Evolutionary conservation across 192 early-diverging fungal species (phyloP).

Genomic region (Rhizophagus prolifer): DNA sequence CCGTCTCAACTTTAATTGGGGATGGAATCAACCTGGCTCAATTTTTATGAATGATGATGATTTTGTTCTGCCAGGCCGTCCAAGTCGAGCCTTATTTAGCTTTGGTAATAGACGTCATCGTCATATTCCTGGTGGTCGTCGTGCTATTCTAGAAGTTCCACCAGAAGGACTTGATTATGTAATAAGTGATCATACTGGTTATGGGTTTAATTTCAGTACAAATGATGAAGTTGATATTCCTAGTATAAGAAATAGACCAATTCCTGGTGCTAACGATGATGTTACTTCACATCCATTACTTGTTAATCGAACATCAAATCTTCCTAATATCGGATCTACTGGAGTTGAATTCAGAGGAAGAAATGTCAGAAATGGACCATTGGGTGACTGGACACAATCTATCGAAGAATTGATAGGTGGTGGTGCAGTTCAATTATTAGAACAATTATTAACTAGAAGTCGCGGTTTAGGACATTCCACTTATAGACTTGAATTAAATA

Average conservation of each 20-base stretch:
- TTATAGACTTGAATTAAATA: constrained; percentile 41
- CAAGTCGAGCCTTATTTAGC: constrained; percentile 37
- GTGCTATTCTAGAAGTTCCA: constrained; percentile 35
- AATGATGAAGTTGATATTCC: constrained; percentile 38
- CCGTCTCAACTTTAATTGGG: constrained; percentile 37
- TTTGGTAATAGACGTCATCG: constrained; percentile 45
- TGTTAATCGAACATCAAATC: constrained; percentile 44
- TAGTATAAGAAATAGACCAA: constrained; percentile 38
- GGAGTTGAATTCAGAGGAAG: constrained; percentile 30
- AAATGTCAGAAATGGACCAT: constrained; percentile 38
- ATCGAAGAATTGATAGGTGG: constrained; percentile 67
- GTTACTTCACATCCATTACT: constrained; percentile 67
- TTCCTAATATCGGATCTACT: constrained; percentile 5
- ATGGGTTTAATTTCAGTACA: constrained; percentile 36
- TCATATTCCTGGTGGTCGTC: constrained; percentile 35
- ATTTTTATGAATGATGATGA: constrained; percentile 38
- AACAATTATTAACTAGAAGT: constrained; percentile 45
- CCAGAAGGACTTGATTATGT: constrained; percentile 41
- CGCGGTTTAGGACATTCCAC: constrained; percentile 32
- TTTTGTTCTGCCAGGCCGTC: constrained; percentile 37
- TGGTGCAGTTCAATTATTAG: constrained; percentile 55
- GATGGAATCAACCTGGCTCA: constrained; percentile 38
- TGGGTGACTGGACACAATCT: constrained; percentile 53
- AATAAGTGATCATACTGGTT: constrained; percentile 36
- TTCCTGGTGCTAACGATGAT: constrained; percentile 49